Evolutionary conservation across 2,329 filamentous ascomycete genomes (phyloP), one percentile per base, ranked within the genome.

Genomic region (Escovopsis sp.): DNA sequence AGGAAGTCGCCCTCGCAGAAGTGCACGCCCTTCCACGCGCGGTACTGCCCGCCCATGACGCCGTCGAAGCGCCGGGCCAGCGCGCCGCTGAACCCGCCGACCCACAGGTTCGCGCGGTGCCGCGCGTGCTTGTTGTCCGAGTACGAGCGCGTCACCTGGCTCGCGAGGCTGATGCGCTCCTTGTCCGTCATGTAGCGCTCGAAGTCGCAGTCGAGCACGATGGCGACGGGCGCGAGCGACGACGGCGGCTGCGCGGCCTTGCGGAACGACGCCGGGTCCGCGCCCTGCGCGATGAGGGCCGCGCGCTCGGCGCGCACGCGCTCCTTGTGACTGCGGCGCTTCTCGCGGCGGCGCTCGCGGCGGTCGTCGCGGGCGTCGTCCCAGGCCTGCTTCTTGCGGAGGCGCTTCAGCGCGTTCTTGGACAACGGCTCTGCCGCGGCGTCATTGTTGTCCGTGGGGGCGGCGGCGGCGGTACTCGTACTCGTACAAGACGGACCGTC

Each of bases 161-260:
- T 76, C 1, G 76, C 76, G 11, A 98, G 71, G 5, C 86, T 94
- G 42, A 88, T 79, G 27, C 84, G 68, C 62, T 98, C 91, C 51
- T 83, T 81, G 32, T 89, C 83, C 39, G 71, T 71, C 91, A 98
- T 98, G 55, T 88, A 74, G 35, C 83, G 69, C 58, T 98, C 88
- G 57, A 93, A 98, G 50, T 84, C 79, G 62, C 89, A 96, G 64
- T 98, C 91, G 47, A 98, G 66, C 45, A 98, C 70, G 49, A 98
- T 66, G 0, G 84, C 76, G 16, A 96, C 65, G 2, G 88, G 87
- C 0, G 93, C 71, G 43, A 77, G 73, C 39, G 68, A 64, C 35
- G 62, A 53, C 20, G 20, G 53, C 20, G 20, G 53, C 15, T 37
- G 41, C 37, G 55, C 57, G 47, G 58, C 64, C 55, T 56, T 57